Evolutionary conservation across 2,329 filamentous ascomycete genomes (phyloP), one percentile per base, ranked within the genome.

Genomic region (Nemania sp.): DNA sequence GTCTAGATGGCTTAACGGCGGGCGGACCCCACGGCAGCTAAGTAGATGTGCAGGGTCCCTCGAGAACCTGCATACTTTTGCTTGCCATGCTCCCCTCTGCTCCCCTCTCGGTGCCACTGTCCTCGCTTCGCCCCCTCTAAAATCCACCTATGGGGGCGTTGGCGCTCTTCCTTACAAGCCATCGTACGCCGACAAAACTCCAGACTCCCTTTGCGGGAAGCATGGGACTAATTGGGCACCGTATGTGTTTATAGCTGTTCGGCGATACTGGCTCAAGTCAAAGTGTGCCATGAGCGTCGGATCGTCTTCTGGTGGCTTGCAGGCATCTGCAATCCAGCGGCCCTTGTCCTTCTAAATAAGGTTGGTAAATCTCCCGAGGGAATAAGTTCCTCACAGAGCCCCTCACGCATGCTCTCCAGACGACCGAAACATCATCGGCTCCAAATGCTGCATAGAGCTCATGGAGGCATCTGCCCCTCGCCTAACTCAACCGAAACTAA

Each of bases 281-380:
- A 20, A 19, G 40, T 17, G 23, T 42, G 17, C 30, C 22, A 34
- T 37, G 31, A 22, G 42, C n/a, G 39, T 40, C 26, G 36, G 26
- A 56, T 42, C 49, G 20, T 23, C 19, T 53, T 12, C 28, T 45
- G 20, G 49, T 45, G 41, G 54, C 49, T 50, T 56, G 49, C 54
- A 53, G 39, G 36, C 31, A 47, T 37, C 40, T 49, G 44, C 49
- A 49, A 44, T 45, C 14, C 41, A 19, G 48, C 44, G 40, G 33
- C 41, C 44, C 45, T 53, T 40, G 54, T 48, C 22, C n/a, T 56
- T 53, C 54, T 49, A 42, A 54, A 54, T 50, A 44, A 39, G 51
- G 54, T 31, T 50, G 45, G 34, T 19, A 20, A 49, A 36, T 34
- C 48, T 33, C 41, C 31, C 30, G 37, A 43, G 24, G 19, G 11